Evolutionary conservation across 208 protist species (phyloP).

Genomic region (Trypanosoma lewisi): DNA sequence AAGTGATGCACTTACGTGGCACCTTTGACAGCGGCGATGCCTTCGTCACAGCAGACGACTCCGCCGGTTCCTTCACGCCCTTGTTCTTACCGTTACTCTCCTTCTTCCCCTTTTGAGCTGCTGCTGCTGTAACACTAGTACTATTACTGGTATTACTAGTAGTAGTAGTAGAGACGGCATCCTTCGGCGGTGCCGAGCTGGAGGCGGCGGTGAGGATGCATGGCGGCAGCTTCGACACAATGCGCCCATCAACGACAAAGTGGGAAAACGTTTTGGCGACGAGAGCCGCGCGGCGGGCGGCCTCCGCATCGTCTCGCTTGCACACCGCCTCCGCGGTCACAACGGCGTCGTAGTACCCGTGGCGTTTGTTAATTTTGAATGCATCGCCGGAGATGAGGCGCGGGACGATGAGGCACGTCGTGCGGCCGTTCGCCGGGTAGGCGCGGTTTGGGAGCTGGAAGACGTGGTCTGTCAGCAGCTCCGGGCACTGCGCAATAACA

Average conservation of each 20-base stretch:
- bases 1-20: slow-evolving; percentile 42
- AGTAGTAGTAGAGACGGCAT: too few relatives aligned
- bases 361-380: slow-evolving; percentile 83
- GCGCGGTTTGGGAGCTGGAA: slow-evolving; percentile 64
- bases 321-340: slow-evolving; percentile 84
- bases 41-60: background rate
- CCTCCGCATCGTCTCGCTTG: slow-evolving; percentile 61
- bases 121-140: background rate
- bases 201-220: slow-evolving; percentile 34
- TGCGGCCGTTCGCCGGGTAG: slow-evolving; percentile 59
- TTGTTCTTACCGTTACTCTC: background rate
- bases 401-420: slow-evolving; percentile 79
- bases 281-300: slow-evolving; percentile 45
- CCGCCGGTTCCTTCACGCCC: background rate
- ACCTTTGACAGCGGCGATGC: background rate
- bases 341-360: slow-evolving; percentile 84
- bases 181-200: slow-evolving; percentile 10
- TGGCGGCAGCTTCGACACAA: slow-evolving; percentile 58
- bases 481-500: slow-evolving; percentile 58
- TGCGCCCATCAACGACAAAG: slow-evolving; percentile 79
- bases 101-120: background rate
- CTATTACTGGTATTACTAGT: too few relatives aligned
- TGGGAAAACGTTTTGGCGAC: slow-evolving; percentile 77
- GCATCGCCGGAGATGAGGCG: slow-evolving; percentile 68
- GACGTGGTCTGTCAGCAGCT: slow-evolving; percentile 38